A percentile compares a stretch with the other conserved stretches of the same genome.
These are phyloP conservation scores for Russula abietina DNA, from an alignment of 768 basidiomycete genomes.

Conservation along the genomic window DNA sequence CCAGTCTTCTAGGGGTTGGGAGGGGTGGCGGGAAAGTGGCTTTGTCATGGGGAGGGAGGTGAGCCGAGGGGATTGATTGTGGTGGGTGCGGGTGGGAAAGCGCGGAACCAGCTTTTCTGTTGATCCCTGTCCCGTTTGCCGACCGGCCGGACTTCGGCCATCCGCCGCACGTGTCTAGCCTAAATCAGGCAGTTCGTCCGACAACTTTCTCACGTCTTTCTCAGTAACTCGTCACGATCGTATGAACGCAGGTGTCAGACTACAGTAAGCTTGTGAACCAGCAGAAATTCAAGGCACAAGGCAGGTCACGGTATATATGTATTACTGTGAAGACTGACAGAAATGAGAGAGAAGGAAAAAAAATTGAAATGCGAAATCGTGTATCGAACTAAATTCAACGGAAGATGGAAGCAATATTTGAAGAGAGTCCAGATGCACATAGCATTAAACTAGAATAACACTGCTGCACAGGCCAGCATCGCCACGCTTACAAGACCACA, in stretches of 20 bases:
- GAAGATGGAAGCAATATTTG: not conserved
- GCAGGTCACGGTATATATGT: not conserved
- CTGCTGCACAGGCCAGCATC: constrained; percentile 2
- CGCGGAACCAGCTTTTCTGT: not conserved
- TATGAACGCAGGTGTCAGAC: too few species aligned
- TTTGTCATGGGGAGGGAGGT: constrained; percentile 16
- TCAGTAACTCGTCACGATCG: too few species aligned
- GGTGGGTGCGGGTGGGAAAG: too few species aligned
- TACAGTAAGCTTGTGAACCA: not conserved
- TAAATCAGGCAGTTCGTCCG: not conserved
- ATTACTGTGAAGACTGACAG: not conserved
- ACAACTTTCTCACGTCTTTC: not conserved
- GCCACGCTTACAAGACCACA: constrained; percentile 5
- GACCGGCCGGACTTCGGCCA: not conserved
- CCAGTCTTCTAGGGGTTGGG: constrained; percentile 25
- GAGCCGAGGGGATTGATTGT: not conserved
- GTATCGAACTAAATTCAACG: not conserved
- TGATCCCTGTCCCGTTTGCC: not conserved
- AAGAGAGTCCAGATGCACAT: not conserved
- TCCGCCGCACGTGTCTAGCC: not conserved
- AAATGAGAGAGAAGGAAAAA: not conserved
- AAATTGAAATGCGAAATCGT: not conserved
- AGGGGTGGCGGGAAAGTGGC: constrained; percentile 12
- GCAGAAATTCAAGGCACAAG: not conserved
- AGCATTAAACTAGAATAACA: constrained; percentile 3